A percentile compares a stretch with the other conserved stretches of the same genome.
Conservation (phyloP, 345 rosid genomes). For the Moricandia moricandioides region DNA sequence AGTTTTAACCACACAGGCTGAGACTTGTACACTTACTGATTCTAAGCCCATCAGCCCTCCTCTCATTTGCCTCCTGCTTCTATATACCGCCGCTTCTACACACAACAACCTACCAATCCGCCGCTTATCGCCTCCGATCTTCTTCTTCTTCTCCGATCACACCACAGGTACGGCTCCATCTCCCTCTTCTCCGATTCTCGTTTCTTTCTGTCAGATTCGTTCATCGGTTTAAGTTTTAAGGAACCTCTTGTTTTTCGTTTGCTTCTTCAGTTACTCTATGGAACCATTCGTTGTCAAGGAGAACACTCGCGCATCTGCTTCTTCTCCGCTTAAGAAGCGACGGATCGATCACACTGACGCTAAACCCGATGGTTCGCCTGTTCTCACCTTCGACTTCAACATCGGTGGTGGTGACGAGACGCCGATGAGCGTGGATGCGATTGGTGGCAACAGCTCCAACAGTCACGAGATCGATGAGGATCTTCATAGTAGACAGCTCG, state of each 20-base stretch:
- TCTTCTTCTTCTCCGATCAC: background rate
- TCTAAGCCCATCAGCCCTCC: too few species aligned
- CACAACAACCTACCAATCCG: background rate
- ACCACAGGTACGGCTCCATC: constrained; percentile 13
- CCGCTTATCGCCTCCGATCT: constrained; percentile 36
- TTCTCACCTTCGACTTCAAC: background rate
- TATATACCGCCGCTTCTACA: too few species aligned
- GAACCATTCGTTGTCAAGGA: constrained; percentile 36
- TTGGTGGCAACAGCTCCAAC: constrained; percentile 33
- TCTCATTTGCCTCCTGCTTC: too few species aligned
- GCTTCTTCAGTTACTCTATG: constrained; percentile 31
- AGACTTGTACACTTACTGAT: too few species aligned
- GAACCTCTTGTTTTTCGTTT: background rate
- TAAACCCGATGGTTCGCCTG: constrained; percentile 14
- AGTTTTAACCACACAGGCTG: too few species aligned
- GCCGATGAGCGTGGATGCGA: constrained; percentile 34
- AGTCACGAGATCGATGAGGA: constrained; percentile 63
- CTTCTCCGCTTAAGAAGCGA: constrained; percentile 35
- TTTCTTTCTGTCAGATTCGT: constrained; percentile 9
- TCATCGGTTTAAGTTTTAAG: constrained; percentile 2
- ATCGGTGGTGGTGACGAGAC: constrained; percentile 10
- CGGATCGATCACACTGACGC: constrained; percentile 38
- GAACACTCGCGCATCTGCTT: constrained; percentile 28
- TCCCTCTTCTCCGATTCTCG: constrained; percentile 6
- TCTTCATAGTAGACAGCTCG: constrained; percentile 78